phyloP scores from a whole-genome alignment of 352 stramenopile genomes.

The Saprolegnia parasitica region DNA sequence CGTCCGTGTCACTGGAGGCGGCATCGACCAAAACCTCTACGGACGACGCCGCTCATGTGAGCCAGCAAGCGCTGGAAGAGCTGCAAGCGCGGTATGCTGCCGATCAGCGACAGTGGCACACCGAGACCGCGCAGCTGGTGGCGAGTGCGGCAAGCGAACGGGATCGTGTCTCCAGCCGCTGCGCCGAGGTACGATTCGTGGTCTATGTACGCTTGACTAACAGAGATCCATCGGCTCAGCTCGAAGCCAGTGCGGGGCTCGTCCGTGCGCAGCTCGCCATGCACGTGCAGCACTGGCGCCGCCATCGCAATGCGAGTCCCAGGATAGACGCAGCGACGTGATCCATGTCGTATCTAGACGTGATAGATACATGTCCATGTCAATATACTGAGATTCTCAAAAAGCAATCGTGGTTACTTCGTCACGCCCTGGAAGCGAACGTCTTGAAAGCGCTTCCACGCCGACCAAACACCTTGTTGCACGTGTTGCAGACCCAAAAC shows the following conservation, averaged over 20 bases:
- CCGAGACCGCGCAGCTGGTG: neutral
- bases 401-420: neutral
- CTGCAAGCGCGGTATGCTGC: neutral
- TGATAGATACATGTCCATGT: neutral
- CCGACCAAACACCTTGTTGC: constrained; percentile 23
- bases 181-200: too few relatives aligned
- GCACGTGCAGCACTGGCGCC: constrained; percentile 18
- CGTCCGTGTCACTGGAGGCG: too few relatives aligned
- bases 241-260: neutral
- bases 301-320: neutral
- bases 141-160: too few relatives aligned
- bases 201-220: too few relatives aligned
- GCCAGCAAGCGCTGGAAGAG: neutral
- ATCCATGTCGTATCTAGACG: neutral
- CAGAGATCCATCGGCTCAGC: neutral
- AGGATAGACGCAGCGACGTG: too few relatives aligned
- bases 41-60: too few relatives aligned
- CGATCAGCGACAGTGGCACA: neutral
- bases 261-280: constrained; percentile 8
- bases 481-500: constrained; percentile 14
- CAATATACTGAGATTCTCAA: neutral
- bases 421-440: constrained; percentile 7
- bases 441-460: constrained; percentile 22
- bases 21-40: too few relatives aligned
- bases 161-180: too few relatives aligned